Evolutionary conservation across 129 eudicot genomes (phyloP).

Genomic region (Calendula officinalis): DNA sequence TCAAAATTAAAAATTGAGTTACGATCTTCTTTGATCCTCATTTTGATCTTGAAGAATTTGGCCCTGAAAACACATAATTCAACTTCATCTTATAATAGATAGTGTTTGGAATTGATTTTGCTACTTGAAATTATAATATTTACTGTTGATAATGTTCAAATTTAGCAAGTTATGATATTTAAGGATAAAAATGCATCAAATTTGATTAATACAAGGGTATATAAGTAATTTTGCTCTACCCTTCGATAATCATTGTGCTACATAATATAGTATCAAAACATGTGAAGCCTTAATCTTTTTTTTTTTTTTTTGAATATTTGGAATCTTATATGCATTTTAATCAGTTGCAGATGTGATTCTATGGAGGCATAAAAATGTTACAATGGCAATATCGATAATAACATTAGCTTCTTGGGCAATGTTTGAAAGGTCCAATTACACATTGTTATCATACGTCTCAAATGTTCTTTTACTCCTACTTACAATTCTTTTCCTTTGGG

Average conservation of each 20-base stretch:
- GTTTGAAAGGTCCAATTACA: slow-evolving; percentile 82
- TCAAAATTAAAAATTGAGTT: slow-evolving; percentile 3
- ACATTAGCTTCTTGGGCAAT: slow-evolving; percentile 67
- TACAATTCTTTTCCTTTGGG: slow-evolving; percentile 78
- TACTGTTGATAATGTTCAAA: neutral
- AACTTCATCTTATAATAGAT: neutral
- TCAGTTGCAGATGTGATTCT: slow-evolving; percentile 92
- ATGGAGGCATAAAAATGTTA: slow-evolving; percentile 66
- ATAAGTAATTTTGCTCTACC: neutral
- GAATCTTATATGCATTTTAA: slow-evolving; percentile 18
- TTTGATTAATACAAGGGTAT: neutral
- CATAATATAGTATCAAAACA: neutral
- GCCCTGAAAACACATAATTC: neutral
- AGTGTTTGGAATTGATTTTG: neutral
- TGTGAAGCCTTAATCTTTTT: neutral
- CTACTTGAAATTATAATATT: neutral
- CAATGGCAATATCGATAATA: slow-evolving; percentile 46
- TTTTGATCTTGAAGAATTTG: slow-evolving; percentile 18
- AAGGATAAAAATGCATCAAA: neutral
- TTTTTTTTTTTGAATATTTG: neutral
- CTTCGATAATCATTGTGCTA: neutral
- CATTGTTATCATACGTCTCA: slow-evolving; percentile 61
- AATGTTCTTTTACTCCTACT: slow-evolving; percentile 78
- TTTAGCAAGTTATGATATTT: neutral
- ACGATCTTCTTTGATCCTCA: neutral